Conservation (phyloP, 805 yeast genomes). For the Kodamaea nitidulidarum region DNA sequence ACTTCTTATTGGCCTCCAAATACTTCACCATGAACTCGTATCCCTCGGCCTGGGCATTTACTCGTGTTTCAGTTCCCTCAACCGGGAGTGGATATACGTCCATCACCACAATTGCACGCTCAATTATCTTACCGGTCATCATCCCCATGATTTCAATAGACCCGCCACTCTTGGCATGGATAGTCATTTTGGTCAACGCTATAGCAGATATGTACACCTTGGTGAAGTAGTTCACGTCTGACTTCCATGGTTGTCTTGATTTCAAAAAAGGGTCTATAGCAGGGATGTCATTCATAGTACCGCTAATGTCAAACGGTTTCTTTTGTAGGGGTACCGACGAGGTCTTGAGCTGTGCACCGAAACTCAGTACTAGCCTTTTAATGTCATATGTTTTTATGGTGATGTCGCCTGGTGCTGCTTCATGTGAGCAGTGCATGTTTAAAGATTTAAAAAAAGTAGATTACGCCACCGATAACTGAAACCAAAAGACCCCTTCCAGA, state of each 20-base stretch:
- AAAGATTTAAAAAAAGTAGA: too few relatives aligned
- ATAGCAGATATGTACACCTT: slow-evolving; percentile 62
- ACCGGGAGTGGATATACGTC: slow-evolving; percentile 89
- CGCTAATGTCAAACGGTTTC: not conserved
- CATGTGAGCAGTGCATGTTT: not conserved
- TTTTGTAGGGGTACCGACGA: not conserved
- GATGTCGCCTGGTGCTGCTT: not conserved
- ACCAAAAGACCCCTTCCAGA: too few relatives aligned
- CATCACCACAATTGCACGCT: slow-evolving; percentile 57
- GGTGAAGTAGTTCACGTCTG: slow-evolving; percentile 56
- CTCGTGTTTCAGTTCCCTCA: slow-evolving; percentile 93
- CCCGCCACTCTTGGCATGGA: slow-evolving; percentile 82
- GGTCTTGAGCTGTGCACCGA: not conserved
- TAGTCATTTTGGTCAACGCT: slow-evolving; percentile 70
- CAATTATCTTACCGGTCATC: slow-evolving; percentile 72
- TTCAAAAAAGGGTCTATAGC: slow-evolving; percentile 11
- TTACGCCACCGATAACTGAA: too few relatives aligned
- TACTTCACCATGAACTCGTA: slow-evolving; percentile 93
- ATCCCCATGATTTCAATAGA: slow-evolving; percentile 93
- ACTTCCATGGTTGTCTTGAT: slow-evolving; percentile 47
- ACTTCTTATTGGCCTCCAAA: slow-evolving; percentile 50
- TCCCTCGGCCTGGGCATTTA: slow-evolving; percentile 90
- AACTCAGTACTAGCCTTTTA: not conserved
- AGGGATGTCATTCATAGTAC: slow-evolving; percentile 5
- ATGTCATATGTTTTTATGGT: not conserved